A percentile compares a stretch with the other conserved stretches of the same genome.
Conservation (phyloP, 73 alveolate species). For the Paramecium biaurelia region DNA sequence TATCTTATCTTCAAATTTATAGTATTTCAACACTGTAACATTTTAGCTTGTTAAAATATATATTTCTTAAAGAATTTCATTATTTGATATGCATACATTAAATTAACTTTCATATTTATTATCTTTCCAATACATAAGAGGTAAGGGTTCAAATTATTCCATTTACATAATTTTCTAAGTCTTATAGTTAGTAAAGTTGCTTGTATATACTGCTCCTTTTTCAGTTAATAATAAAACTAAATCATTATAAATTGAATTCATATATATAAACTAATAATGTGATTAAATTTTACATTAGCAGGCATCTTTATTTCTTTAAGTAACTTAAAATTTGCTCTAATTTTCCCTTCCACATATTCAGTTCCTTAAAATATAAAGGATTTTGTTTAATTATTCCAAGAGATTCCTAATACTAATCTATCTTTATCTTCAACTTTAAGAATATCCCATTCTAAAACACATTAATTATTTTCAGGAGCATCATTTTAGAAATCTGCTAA, state of each 20-base stretch:
- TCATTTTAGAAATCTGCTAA: background rate
- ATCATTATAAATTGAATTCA: conserved; percentile 19
- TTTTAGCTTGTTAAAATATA: background rate
- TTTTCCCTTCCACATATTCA: conserved; percentile 2
- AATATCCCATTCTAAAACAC: conserved; percentile 22
- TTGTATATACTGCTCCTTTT: background rate
- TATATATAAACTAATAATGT: background rate
- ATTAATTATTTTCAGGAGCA: conserved; percentile 8
- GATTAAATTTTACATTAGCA: background rate
- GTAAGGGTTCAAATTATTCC: background rate
- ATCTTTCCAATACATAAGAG: conserved; percentile 49
- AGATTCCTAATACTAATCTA: background rate
- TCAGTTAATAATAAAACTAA: background rate
- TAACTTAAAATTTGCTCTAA: conserved; percentile 21
- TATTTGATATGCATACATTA: background rate
- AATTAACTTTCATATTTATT: conserved; percentile 35
- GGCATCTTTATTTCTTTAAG: background rate
- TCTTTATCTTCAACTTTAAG: background rate
- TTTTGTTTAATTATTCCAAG: background rate
- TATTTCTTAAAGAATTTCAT: conserved; percentile 14
- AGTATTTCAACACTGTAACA: background rate
- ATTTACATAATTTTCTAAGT: background rate
- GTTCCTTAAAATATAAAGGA: background rate
- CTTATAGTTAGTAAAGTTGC: background rate
- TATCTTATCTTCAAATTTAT: conserved; percentile 21